Evolutionary conservation across 2,329 filamentous ascomycete species (phyloP).

Genomic region (Coniochaeta sp.): DNA sequence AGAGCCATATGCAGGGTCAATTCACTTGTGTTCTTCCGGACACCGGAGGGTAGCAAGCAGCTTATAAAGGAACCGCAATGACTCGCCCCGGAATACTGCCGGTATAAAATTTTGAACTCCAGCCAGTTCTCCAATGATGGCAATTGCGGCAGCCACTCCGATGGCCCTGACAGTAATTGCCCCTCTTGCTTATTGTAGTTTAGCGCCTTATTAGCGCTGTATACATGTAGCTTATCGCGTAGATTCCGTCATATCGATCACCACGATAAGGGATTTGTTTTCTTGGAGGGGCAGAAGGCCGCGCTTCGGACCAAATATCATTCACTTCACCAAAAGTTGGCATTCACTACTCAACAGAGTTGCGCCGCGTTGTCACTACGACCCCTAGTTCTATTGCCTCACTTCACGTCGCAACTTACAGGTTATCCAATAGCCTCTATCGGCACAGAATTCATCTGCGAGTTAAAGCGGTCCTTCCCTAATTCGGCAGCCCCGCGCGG

Average conservation of each 20-base stretch:
- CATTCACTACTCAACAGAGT: neutral
- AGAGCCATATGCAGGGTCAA: neutral
- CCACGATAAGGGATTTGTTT: conserved; percentile 14
- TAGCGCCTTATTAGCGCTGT: conserved; percentile 7
- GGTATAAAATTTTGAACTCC: neutral
- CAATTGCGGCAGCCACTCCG: neutral
- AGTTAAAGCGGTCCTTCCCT: neutral
- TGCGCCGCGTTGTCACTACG: neutral
- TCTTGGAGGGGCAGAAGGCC: neutral
- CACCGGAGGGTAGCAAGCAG: neutral
- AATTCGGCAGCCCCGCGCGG: neutral
- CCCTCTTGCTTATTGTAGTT: conserved; percentile 22
- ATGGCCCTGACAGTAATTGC: conserved; percentile 9
- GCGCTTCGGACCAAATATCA: neutral
- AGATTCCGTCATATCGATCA: conserved; percentile 12
- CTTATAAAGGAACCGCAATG: too few species aligned
- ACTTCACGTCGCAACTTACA: too few species aligned
- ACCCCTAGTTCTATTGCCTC: neutral
- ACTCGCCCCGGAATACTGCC: neutral
- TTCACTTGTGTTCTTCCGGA: neutral
- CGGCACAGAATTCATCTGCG: neutral
- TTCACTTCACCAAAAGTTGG: neutral
- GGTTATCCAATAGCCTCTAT: neutral
- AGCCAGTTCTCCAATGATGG: too few species aligned
- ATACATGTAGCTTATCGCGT: neutral